Evolutionary conservation across 805 yeast species (phyloP).

Genomic region (Lipomyces sp.): DNA sequence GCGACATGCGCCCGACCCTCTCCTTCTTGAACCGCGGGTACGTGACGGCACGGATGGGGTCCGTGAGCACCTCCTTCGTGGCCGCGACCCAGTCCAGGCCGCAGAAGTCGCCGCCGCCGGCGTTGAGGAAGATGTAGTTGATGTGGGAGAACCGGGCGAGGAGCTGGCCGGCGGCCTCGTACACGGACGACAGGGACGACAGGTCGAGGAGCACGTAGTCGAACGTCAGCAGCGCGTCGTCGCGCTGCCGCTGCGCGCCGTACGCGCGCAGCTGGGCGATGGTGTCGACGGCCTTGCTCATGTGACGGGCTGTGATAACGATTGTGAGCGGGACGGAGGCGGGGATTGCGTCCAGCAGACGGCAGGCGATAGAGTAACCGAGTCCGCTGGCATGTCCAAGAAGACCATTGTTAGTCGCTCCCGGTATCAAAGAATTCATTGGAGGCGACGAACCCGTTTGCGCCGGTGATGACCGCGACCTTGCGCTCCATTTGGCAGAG

Average conservation of each 20-base stretch:
- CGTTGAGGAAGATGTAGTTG: conserved; percentile 79
- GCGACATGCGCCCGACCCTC: conserved; percentile 66
- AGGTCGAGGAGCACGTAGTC: conserved; percentile 91
- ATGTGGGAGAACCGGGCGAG: conserved; percentile 59
- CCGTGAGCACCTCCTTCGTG: conserved; percentile 55
- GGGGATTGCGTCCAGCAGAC: conserved; percentile 64
- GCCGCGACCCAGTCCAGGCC: conserved; percentile 90
- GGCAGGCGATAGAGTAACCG: conserved; percentile 80
- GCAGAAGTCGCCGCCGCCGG: conserved; percentile 82
- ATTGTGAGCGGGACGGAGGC: conserved; percentile 60
- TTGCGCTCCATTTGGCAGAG: conserved; percentile 7
- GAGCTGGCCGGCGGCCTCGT: conserved; percentile 70
- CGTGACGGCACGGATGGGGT: conserved; percentile 82
- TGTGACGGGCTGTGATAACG: conserved; percentile 83
- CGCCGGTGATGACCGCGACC: conserved; percentile 44
- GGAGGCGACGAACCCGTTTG: conserved; percentile 36
- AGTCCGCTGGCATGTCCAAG: conserved; percentile 58
- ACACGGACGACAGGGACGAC: conserved; percentile 79
- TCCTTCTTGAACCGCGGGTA: conserved; percentile 84
- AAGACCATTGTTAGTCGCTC: no score
- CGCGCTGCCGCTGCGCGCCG: conserved; percentile 35
- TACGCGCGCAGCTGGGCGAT: conserved; percentile 52
- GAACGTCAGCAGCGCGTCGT: conserved; percentile 56
- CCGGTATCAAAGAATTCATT: neutral
- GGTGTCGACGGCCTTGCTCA: conserved; percentile 77